Percentiles rank a stretch among this genome's conserved stretches.
Evolutionary conservation across 75 land plant genomes (phyloP).

Genomic region (Cunninghamia lanceolata): DNA sequence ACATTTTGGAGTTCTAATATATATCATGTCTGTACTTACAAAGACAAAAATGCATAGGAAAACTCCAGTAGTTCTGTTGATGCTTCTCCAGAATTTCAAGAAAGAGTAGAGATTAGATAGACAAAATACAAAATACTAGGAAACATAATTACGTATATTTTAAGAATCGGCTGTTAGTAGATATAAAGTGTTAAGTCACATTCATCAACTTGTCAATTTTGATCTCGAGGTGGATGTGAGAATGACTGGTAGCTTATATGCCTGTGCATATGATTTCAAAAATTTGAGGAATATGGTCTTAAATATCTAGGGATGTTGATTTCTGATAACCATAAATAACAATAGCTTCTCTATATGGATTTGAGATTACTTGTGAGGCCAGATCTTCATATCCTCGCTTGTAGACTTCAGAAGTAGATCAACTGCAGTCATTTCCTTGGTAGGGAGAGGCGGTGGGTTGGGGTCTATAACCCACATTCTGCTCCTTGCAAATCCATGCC

Average conservation of each 20-base stretch:
- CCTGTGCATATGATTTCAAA: neutral
- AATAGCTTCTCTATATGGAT: neutral
- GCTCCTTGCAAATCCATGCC: constrained; percentile 29
- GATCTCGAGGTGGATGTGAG: too few species aligned
- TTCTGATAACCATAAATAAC: constrained; percentile 4
- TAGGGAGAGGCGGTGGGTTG: constrained; percentile 13
- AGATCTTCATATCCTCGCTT: constrained; percentile 19
- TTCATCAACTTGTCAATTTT: neutral
- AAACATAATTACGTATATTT: neutral
- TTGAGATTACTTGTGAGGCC: constrained; percentile 23
- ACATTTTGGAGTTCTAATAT: neutral
- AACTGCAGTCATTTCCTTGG: constrained; percentile 12
- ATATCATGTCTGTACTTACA: neutral
- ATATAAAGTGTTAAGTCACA: neutral
- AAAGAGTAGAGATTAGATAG: neutral
- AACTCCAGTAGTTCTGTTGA: neutral
- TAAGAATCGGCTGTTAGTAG: neutral
- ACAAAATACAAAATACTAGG: neutral
- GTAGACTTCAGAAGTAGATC: constrained; percentile 26
- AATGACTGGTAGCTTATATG: neutral
- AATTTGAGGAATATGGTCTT: neutral
- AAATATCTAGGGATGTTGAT: constrained; percentile 1
- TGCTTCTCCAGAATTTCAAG: neutral
- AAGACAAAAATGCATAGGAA: neutral
- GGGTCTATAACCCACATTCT: constrained; percentile 25